These are phyloP conservation scores for Liriodendron chinense DNA, from an alignment of 164 flowering plant genomes.

Conservation along the genomic window DNA sequence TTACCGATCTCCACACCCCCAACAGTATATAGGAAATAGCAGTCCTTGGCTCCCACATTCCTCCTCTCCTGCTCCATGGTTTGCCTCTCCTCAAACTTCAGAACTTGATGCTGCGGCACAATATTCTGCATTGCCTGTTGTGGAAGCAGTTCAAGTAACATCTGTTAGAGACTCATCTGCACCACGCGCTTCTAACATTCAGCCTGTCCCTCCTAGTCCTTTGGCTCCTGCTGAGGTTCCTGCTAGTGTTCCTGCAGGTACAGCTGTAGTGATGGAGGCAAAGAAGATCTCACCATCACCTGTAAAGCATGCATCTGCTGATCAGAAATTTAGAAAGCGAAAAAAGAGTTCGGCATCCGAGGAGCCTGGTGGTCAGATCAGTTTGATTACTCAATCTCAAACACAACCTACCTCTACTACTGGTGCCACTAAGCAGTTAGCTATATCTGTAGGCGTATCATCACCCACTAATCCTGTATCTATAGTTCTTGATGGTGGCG, in stretches of 20 bases:
- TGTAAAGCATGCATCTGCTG: conserved; percentile 36
- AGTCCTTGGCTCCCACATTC: conserved; percentile 66
- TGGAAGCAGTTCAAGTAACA: conserved; percentile 59
- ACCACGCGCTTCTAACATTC: conserved; percentile 32
- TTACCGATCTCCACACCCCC: conserved; percentile 56
- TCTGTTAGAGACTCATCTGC: conserved; percentile 51
- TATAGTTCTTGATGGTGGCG: conserved; percentile 22
- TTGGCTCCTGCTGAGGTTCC: conserved; percentile 28
- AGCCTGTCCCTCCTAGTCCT: conserved; percentile 38
- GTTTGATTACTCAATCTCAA: conserved; percentile 31
- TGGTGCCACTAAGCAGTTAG: conserved; percentile 17
- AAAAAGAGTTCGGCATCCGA: conserved; percentile 48
- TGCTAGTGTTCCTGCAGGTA: conserved; percentile 31
- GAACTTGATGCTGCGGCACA: conserved; percentile 37
- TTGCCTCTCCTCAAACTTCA: conserved; percentile 57
- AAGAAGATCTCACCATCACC: conserved; percentile 29
- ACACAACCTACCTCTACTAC: conserved; percentile 27
- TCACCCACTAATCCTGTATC: conserved; percentile 26
- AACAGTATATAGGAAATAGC: conserved; percentile 51
- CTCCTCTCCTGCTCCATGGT: conserved; percentile 57
- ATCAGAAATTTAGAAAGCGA: conserved; percentile 64
- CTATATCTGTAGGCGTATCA: conserved; percentile 35
- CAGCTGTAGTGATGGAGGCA: conserved; percentile 34
- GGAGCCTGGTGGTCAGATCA: conserved; percentile 36
- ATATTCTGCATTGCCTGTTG: conserved; percentile 40